Percentiles rank a stretch among this genome's conserved stretches.
Evolutionary conservation across 1,284 basidiomycete species (phyloP).

Genomic region (Trichosporon faecale): DNA sequence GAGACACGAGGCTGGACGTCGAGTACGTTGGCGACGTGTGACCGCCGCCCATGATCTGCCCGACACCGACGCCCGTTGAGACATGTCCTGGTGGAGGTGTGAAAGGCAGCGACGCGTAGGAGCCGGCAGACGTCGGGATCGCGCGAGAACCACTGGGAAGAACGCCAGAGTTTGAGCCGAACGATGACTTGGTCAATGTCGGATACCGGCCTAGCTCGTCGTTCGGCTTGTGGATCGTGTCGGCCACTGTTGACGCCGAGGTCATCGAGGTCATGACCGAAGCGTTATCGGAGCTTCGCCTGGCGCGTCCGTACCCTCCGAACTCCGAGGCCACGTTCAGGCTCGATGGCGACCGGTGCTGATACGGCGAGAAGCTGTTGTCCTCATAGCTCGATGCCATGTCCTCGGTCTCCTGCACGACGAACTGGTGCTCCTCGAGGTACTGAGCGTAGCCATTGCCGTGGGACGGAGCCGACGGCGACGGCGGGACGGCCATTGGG

Average conservation of each 20-base stretch:
- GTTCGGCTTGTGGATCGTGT: constrained; percentile 26
- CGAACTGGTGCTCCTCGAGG: constrained; percentile 9
- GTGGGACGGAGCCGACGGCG: constrained; percentile 1
- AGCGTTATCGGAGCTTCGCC: constrained; percentile 36
- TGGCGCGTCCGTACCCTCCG: constrained; percentile 23
- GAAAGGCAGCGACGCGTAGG: constrained; percentile 8
- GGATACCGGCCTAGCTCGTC: constrained; percentile 43
- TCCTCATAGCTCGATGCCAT: constrained; percentile 6
- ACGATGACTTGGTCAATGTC: constrained; percentile 15
- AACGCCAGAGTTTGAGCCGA: not conserved
- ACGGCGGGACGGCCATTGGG: not conserved
- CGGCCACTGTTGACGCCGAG: constrained; percentile 25
- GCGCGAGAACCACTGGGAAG: constrained; percentile 9
- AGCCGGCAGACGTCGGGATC: constrained; percentile 14
- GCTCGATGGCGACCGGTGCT: not conserved
- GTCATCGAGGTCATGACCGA: constrained; percentile 34
- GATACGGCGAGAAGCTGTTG: not conserved
- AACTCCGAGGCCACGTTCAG: constrained; percentile 26
- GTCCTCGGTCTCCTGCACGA: constrained; percentile 6
- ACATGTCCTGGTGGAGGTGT: constrained; percentile 9
- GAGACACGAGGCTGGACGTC: constrained; percentile 1
- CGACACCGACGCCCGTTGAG: not conserved
- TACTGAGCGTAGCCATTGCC: constrained; percentile 7
- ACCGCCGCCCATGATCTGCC: constrained; percentile 9
- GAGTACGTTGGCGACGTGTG: constrained; percentile 8